Evolutionary conservation across 768 basidiomycete genomes (phyloP), one percentile per base, ranked within the genome.

Genomic region (Trametes villosa): DNA sequence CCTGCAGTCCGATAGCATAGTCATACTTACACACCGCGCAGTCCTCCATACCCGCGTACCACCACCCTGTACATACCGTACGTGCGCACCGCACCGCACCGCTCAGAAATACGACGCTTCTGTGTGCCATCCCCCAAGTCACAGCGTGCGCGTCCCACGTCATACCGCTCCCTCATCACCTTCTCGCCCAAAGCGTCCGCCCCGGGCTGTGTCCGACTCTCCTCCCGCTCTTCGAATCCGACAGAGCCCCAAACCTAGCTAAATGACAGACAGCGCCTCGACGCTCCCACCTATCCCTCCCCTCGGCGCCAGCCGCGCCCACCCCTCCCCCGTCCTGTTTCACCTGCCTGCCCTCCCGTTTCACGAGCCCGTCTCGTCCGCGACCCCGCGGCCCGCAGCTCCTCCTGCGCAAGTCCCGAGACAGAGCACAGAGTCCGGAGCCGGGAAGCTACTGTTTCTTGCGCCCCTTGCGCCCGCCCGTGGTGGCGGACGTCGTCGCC

Each of bases 381-480:
- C 45, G 27, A 22, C 40, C 9, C 45, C 45, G 45, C 45, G 20
- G 26, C n/a, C n/a, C n/a, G n/a, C n/a, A 8, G 34, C 34, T 34
- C 9, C 34, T 8, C 34, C 9, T 34, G 34, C 34, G 34, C 34
- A 34, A 8, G 15, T 8, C 15, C 9, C 34, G 9, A 34, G 34
- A 34, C 34, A 15, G 9, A 34, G n/a, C n/a, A n/a, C n/a, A n/a
- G n/a, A 41, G 40, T 47, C 20, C 22, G 6, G 20, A 29, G 13
- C 12, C 51, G 18, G 15, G n/a, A n/a, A n/a, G n/a, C 42, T 48
- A 57, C 58, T 76, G 75, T 63, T 79, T 79, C 68, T 78, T 79
- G 64, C 78, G 72, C 38, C 78, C 77, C 66, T 79, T 79, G 26
- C 78, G 77, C 54, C 69, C 60, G 48, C 66, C 51, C 57, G 60